Conservation (phyloP, 2,329 filamentous ascomycete species). For the Pestalotiopsis sp. region DNA sequence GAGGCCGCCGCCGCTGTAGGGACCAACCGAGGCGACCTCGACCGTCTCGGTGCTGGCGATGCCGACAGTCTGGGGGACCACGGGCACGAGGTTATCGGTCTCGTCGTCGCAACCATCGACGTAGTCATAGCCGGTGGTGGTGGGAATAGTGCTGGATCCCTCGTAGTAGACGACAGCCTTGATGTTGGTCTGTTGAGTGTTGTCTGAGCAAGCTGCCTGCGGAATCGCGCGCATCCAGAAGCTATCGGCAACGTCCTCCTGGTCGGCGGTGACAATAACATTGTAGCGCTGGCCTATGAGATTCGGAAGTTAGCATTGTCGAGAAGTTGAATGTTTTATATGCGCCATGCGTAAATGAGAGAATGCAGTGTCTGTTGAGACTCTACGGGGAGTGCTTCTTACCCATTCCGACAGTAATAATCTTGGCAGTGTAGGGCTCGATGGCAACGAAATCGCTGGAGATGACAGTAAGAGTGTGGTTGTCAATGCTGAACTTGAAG, state of each 20-base stretch:
- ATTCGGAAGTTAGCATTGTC: constrained; percentile 12
- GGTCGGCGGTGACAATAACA: constrained; percentile 45
- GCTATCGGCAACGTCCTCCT: constrained; percentile 31
- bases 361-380: background rate
- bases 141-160: constrained; percentile 21
- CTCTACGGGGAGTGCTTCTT: background rate
- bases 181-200: constrained; percentile 43
- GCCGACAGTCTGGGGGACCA: constrained; percentile 35
- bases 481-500: constrained; percentile 56
- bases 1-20: constrained; percentile 36
- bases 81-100: constrained; percentile 33
- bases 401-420: constrained; percentile 36
- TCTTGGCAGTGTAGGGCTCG: constrained; percentile 51
- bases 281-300: constrained; percentile 45
- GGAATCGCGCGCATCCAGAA: constrained; percentile 54
- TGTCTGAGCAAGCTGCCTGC: constrained; percentile 42
- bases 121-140: constrained; percentile 20
- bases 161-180: constrained; percentile 51
- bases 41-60: constrained; percentile 23
- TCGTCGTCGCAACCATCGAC: constrained; percentile 36
- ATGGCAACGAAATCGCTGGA: constrained; percentile 61
- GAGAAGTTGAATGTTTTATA: background rate
- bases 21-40: constrained; percentile 28
- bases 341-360: background rate
- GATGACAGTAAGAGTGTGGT: constrained; percentile 61